These are phyloP conservation scores for Mucor circinelloides DNA, from an alignment of 371 early-diverging fungal genomes.

Conservation along the genomic window DNA sequence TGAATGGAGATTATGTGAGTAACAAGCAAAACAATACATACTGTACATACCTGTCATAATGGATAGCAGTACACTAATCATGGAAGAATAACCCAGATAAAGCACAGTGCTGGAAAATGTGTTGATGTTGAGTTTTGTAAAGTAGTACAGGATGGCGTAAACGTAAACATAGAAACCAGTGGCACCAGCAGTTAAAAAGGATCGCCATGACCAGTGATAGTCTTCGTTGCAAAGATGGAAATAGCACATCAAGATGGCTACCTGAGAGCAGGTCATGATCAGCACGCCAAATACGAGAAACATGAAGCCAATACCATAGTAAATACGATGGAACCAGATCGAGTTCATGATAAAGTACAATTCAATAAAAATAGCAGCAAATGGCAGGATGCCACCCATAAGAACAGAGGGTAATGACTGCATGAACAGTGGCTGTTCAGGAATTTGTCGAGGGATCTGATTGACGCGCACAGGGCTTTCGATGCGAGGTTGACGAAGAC, in stretches of 20 bases:
- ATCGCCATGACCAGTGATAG: conserved; percentile 95
- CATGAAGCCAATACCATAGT: conserved; percentile 89
- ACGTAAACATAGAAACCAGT: conserved; percentile 88
- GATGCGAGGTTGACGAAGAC: conserved; percentile 83
- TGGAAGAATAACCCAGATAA: conserved; percentile 91
- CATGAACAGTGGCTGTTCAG: conserved; percentile 78
- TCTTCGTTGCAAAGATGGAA: conserved; percentile 93
- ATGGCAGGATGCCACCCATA: conserved; percentile 88
- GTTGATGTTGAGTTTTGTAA: conserved; percentile 70
- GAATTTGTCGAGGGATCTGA: conserved; percentile 92
- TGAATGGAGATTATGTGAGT: conserved; percentile 27
- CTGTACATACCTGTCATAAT: neutral
- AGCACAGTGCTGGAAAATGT: conserved; percentile 79
- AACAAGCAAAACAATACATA: neutral
- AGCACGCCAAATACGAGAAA: conserved; percentile 82
- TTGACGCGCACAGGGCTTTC: conserved; percentile 91
- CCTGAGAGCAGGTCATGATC: conserved; percentile 81
- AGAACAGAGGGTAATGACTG: conserved; percentile 73
- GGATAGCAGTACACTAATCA: conserved; percentile 77
- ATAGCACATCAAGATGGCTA: conserved; percentile 87
- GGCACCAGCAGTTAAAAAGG: conserved; percentile 89
- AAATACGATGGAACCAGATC: conserved; percentile 90
- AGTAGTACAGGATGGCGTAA: conserved; percentile 83
- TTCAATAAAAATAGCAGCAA: conserved; percentile 90
- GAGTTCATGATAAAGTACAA: conserved; percentile 89